Evolutionary conservation across 441 rosid genomes (phyloP).

Genomic region (Erodium texanum): DNA sequence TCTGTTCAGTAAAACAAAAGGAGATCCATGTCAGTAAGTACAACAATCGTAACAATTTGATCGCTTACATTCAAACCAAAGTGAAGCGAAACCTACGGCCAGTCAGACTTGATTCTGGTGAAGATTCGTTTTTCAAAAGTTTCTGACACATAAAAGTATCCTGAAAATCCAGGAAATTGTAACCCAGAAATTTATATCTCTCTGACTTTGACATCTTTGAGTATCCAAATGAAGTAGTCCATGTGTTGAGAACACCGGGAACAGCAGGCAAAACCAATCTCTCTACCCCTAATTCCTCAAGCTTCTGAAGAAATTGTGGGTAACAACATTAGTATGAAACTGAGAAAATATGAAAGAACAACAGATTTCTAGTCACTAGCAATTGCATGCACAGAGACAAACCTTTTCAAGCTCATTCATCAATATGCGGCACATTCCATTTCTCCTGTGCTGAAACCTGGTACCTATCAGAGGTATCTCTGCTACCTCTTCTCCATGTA

Average conservation of each 20-base stretch:
- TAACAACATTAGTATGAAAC: constrained; percentile 9
- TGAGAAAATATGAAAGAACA: neutral
- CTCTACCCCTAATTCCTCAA: constrained; percentile 60
- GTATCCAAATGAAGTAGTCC: constrained; percentile 79
- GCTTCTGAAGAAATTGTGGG: constrained; percentile 41
- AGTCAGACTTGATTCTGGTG: constrained; percentile 21
- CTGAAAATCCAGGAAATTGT: constrained; percentile 58
- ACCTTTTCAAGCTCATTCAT: constrained; percentile 74
- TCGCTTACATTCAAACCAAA: neutral
- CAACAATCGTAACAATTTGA: neutral
- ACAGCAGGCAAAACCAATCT: constrained; percentile 73
- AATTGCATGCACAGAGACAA: neutral
- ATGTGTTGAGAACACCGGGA: constrained; percentile 49
- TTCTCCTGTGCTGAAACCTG: constrained; percentile 53
- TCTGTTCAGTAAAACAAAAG: constrained; percentile 26
- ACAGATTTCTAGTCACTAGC: neutral
- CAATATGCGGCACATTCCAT: constrained; percentile 67
- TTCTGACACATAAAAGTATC: constrained; percentile 69
- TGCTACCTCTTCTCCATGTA: constrained; percentile 61
- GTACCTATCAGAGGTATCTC: constrained; percentile 81
- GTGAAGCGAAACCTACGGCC: constrained; percentile 25
- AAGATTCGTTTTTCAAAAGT: constrained; percentile 25
- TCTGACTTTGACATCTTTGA: constrained; percentile 40
- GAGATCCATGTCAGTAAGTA: constrained; percentile 4
- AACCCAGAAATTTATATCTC: constrained; percentile 40